These are phyloP conservation scores for Phytopythium boreale DNA, from an alignment of 352 stramenopile genomes.

Conservation along the genomic window DNA sequence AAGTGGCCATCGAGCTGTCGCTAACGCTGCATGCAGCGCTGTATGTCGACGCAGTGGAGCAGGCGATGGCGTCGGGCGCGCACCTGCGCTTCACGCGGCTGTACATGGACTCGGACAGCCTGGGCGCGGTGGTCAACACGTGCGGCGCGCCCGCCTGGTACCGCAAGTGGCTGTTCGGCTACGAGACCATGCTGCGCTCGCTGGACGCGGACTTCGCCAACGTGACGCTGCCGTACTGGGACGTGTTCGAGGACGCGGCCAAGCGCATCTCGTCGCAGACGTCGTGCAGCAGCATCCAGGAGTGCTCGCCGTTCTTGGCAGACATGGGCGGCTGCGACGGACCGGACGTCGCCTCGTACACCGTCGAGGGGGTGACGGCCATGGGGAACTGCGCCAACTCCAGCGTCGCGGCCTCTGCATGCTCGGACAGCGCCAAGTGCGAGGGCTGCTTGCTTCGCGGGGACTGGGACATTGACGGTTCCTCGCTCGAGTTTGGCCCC, in stretches of 20 bases:
- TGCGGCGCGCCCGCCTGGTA: slow-evolving; percentile 63
- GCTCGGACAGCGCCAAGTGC: slow-evolving; percentile 33
- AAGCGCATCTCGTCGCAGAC: slow-evolving; percentile 44
- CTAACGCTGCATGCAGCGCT: slow-evolving; percentile 16
- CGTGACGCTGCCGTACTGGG: slow-evolving; percentile 66
- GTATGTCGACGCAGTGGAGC: slow-evolving; percentile 47
- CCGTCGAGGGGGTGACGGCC: slow-evolving; percentile 24
- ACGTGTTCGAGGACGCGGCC: slow-evolving; percentile 54
- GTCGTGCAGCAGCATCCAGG: slow-evolving; percentile 32
- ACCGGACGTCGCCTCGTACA: slow-evolving; percentile 22
- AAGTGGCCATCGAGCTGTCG: not conserved
- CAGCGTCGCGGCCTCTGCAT: slow-evolving; percentile 43
- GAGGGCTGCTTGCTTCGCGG: slow-evolving; percentile 62
- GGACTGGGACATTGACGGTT: slow-evolving; percentile 59
- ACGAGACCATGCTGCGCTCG: slow-evolving; percentile 69
- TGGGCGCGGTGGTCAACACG: slow-evolving; percentile 35
- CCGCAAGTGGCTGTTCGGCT: slow-evolving; percentile 61
- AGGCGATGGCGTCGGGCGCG: slow-evolving; percentile 45
- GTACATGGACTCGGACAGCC: slow-evolving; percentile 40
- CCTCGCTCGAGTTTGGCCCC: slow-evolving; percentile 61
- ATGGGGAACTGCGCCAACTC: slow-evolving; percentile 56
- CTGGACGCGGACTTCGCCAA: slow-evolving; percentile 35
- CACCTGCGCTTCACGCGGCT: slow-evolving; percentile 57
- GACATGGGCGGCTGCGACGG: slow-evolving; percentile 55
- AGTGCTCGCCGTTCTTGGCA: slow-evolving; percentile 44